Base-by-base conservation (phyloP, 2,329 filamentous ascomycete species). In the Podosphaera fusca region DNA sequence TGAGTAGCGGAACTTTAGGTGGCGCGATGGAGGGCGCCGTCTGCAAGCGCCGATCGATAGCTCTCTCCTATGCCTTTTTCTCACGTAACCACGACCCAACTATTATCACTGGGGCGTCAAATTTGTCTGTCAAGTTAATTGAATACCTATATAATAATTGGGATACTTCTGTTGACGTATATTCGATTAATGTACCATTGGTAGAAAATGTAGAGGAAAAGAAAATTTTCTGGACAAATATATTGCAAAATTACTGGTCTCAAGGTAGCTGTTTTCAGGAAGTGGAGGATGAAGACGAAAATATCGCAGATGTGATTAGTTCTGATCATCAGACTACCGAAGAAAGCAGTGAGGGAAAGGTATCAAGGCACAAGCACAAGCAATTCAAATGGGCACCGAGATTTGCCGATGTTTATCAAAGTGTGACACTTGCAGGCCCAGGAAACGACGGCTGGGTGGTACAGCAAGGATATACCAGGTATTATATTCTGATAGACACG, bases 371-470 rank as follows among this genome's bases (percentile, higher is more conserved):
- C 67, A 77, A 74, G 57, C 87, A 94, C 69, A 87, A 85, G 68
- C 85, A 94, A 70, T 96, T 95, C 74, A 94, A 90, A 70, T 96
- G 92, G 92, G 81, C 85, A 53, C 92, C 90, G 2, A 80, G 79
- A 61, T 92, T 96, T 69, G 75, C 79, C 38, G 89, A 94, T 69
- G 87, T 96, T 2, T 87, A 87, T 69, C 79, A 84, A 67, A 89
- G 85, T 62, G 88, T 95, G n/a, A 80, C 88, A 63, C 78, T 84
- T 61, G 81, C 83, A 45, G 73, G 75, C 36, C 85, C 86, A 3
- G 88, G 88, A 2, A 94, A 87, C 66, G 92, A 98, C 70, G 92
- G 90, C 4, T 95, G 90, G 87, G 83, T 83, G 40, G 86, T 98
- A 31, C 84, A 85, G 67, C 82, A 94, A 67, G 87, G 87, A 34